These are phyloP conservation scores for Salix suchowensis DNA, from an alignment of 345 rosid species.

Conservation along the genomic window DNA sequence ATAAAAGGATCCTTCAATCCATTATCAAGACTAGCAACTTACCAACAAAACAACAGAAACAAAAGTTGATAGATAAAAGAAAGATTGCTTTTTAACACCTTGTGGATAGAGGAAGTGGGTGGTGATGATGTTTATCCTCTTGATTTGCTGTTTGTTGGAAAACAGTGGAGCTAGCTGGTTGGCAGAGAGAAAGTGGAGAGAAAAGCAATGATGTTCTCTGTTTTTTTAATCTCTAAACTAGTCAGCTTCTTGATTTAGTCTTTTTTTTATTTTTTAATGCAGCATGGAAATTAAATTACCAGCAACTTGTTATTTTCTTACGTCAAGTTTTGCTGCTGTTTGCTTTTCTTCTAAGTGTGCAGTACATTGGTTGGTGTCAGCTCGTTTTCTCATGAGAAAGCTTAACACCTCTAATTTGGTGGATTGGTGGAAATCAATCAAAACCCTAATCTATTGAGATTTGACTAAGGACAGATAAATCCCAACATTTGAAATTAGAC, in stretches of 20 bases:
- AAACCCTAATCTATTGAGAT: background rate
- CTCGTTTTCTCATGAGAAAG: conserved; percentile 4
- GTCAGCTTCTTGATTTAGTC: background rate
- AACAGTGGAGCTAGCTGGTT: background rate
- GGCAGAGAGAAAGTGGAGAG: background rate
- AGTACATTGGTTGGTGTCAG: background rate
- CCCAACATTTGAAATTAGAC: background rate
- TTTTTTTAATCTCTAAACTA: background rate
- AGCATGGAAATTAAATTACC: conserved; percentile 10
- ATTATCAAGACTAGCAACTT: background rate
- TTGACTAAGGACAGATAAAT: background rate
- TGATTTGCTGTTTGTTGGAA: background rate
- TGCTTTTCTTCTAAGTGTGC: conserved; percentile 8
- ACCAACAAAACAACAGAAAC: background rate
- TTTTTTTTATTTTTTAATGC: conserved; percentile 11
- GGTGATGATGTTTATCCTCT: conserved; percentile 8
- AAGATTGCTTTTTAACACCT: conserved; percentile 13
- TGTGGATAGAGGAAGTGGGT: conserved; percentile 23
- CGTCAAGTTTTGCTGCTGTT: background rate
- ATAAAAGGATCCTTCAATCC: background rate
- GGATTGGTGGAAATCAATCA: background rate
- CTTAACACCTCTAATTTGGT: conserved; percentile 9
- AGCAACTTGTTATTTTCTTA: conserved; percentile 8
- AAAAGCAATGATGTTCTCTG: conserved; percentile 9
- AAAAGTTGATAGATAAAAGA: background rate